Evolutionary conservation across 257 asterid genomes (phyloP).

Genomic region (Solanum rostratum): DNA sequence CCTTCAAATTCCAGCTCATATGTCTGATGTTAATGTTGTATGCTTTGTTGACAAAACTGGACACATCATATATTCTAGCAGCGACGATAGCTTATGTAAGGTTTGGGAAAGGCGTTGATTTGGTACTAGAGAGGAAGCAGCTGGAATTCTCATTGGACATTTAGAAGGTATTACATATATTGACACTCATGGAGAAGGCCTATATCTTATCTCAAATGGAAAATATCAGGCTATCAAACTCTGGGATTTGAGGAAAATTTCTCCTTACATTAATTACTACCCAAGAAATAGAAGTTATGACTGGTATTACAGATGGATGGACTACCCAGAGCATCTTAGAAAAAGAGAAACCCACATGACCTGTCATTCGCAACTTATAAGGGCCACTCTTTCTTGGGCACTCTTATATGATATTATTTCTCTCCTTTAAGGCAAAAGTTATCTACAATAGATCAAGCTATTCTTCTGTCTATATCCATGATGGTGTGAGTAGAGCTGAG

Average conservation of each 20-base stretch:
- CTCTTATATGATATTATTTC: slow-evolving; percentile 94
- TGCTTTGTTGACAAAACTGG: slow-evolving; percentile 97
- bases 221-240: slow-evolving; percentile 89
- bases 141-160: slow-evolving; percentile 89
- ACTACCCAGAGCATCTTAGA: too few species aligned
- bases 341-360: slow-evolving; percentile 41
- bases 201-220: slow-evolving; percentile 86
- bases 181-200: slow-evolving; percentile 96
- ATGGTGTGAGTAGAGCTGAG: too few species aligned
- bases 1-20: too few species aligned
- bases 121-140: slow-evolving; percentile 40
- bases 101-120: slow-evolving; percentile 98
- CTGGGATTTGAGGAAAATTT: slow-evolving; percentile 95
- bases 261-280: slow-evolving; percentile 63
- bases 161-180: slow-evolving; percentile 82
- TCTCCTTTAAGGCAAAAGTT: too few species aligned
- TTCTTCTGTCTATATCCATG: too few species aligned
- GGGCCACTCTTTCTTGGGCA: slow-evolving; percentile 78
- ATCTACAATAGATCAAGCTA: too few species aligned
- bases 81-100: slow-evolving; percentile 94
- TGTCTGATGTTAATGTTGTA: slow-evolving; percentile 84
- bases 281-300: too few species aligned
- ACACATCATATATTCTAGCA: slow-evolving; percentile 84
- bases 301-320: too few species aligned
- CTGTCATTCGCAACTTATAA: slow-evolving; percentile 70